phyloP scores from a whole-genome alignment of 352 stramenopile species.

The Peronospora destructor region DNA sequence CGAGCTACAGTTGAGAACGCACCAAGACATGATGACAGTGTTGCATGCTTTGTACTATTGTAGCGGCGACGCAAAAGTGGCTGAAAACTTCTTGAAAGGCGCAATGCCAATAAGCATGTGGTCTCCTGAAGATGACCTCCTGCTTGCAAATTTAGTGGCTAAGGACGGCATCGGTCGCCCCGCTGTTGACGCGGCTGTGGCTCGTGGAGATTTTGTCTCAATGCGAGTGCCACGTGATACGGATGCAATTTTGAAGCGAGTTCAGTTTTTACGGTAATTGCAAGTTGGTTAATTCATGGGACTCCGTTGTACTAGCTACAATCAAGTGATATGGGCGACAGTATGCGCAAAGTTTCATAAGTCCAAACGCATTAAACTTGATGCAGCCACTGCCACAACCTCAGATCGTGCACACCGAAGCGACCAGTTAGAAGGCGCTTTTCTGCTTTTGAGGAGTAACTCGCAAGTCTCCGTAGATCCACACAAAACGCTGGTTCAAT shows the following conservation, averaged over 20 bases:
- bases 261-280: slow-evolving; percentile 59
- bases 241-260: slow-evolving; percentile 43
- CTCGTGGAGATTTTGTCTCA: slow-evolving; percentile 27
- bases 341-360: slow-evolving; percentile 5
- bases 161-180: slow-evolving; percentile 14
- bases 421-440: too few species aligned
- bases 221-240: slow-evolving; percentile 35
- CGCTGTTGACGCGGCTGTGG: slow-evolving; percentile 23
- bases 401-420: too few species aligned
- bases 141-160: slow-evolving; percentile 27
- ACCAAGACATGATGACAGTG: slow-evolving; percentile 20
- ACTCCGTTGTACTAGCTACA: background rate
- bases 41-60: slow-evolving; percentile 42
- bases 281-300: slow-evolving; percentile 7
- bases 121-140: slow-evolving; percentile 41
- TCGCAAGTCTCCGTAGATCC: too few species aligned
- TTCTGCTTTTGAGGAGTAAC: too few species aligned
- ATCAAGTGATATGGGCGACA: slow-evolving; percentile 1
- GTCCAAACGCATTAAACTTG: too few species aligned
- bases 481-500: too few species aligned
- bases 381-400: too few species aligned
- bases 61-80: slow-evolving; percentile 25
- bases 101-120: slow-evolving; percentile 32
- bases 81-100: slow-evolving; percentile 33
- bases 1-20: slow-evolving; percentile 32